Percentiles rank a stretch among this genome's conserved stretches.
These are phyloP conservation scores for Prosopis cineraria DNA, from an alignment of 306 rosid species.

Conservation along the genomic window DNA sequence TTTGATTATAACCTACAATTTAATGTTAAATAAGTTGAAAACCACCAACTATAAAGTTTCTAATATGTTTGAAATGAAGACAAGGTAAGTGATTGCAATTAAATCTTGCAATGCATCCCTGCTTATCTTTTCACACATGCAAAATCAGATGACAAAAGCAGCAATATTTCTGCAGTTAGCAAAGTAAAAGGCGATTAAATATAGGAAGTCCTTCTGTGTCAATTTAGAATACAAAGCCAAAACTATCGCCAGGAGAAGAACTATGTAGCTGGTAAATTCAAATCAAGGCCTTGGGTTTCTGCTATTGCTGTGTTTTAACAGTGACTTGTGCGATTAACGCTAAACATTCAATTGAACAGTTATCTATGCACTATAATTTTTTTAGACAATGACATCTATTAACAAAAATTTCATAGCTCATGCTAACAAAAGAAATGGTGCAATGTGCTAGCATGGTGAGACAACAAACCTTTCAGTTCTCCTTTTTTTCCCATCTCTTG, in stretches of 20 bases:
- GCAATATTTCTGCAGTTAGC: background rate
- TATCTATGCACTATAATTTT: background rate
- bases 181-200: background rate
- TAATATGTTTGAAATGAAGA: background rate
- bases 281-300: background rate
- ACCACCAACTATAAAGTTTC: background rate
- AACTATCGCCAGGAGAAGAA: background rate
- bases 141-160: constrained; percentile 9
- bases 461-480: constrained; percentile 73
- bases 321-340: background rate
- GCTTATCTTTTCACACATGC: background rate
- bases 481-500: constrained; percentile 80
- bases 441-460: constrained; percentile 3
- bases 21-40: background rate
- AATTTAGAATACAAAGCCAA: background rate
- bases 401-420: background rate
- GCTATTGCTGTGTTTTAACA: background rate
- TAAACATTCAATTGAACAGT: background rate
- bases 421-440: background rate
- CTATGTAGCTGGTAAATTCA: background rate
- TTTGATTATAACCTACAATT: background rate
- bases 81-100: background rate
- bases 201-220: background rate
- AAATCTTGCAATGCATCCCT: background rate
- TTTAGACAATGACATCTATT: background rate